These are phyloP conservation scores for Vitis hybrid DNA, from an alignment of 177 flowering plant genomes.

Conservation along the genomic window DNA sequence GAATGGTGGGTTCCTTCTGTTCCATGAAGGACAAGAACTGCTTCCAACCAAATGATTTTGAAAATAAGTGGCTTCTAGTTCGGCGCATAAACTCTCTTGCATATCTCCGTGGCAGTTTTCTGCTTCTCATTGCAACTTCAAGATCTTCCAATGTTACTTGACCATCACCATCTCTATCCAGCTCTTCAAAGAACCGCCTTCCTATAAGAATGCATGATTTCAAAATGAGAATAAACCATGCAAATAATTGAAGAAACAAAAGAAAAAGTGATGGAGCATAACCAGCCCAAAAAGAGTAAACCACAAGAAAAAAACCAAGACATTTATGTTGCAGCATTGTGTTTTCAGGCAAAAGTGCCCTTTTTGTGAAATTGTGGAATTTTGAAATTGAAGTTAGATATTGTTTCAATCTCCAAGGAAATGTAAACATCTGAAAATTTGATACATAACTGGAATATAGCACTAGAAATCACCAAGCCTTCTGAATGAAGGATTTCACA, in stretches of 20 bases:
- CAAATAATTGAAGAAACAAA: background rate
- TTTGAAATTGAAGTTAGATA: too few species aligned
- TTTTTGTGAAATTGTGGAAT: too few species aligned
- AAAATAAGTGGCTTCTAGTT: conserved; percentile 78
- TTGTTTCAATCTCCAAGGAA: too few species aligned
- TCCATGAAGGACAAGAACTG: conserved; percentile 92
- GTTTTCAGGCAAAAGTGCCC: too few species aligned
- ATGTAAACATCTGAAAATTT: too few species aligned
- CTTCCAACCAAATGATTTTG: conserved; percentile 97
- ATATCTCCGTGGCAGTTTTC: conserved; percentile 87
- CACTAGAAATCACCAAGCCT: too few species aligned
- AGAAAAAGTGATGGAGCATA: too few species aligned
- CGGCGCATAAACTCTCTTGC: conserved; percentile 87
- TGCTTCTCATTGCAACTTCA: conserved; percentile 84
- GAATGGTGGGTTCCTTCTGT: conserved; percentile 95
- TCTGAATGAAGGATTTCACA: too few species aligned
- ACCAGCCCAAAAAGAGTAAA: too few species aligned
- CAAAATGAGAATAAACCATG: conserved; percentile 6
- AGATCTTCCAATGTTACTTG: conserved; percentile 92
- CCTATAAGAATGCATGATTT: conserved; percentile 45
- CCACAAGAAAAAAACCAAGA: too few species aligned
- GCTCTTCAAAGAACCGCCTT: conserved; percentile 89
- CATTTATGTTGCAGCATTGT: too few species aligned
- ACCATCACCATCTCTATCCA: conserved; percentile 99
- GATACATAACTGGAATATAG: too few species aligned